These are phyloP conservation scores for Isoetes engelmannii DNA, from an alignment of 83 land plant species.

Conservation along the genomic window DNA sequence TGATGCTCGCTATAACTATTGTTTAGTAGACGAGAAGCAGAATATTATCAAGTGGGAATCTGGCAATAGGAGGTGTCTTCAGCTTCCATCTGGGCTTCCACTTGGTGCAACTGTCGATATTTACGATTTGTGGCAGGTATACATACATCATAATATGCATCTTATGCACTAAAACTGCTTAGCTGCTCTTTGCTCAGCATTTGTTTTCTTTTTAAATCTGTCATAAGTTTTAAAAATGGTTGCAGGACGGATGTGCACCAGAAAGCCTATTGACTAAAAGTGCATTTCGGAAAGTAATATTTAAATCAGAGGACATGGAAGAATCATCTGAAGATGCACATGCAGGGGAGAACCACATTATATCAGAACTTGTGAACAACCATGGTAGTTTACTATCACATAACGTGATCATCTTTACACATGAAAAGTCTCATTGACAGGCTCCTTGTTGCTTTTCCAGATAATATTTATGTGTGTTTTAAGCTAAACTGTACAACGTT, in stretches of 20 bases:
- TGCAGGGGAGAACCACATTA: slow-evolving; percentile 3
- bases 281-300: slow-evolving; percentile 79
- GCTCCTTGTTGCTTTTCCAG: background rate
- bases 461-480: background rate
- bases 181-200: background rate
- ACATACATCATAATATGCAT: background rate
- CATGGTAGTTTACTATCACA: background rate
- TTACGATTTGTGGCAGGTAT: slow-evolving; percentile 90
- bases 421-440: background rate
- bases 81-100: slow-evolving; percentile 39
- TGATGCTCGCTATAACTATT: slow-evolving; percentile 53
- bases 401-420: background rate
- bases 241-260: slow-evolving; percentile 48
- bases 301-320: slow-evolving; percentile 23
- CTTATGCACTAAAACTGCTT: background rate
- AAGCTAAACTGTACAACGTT: background rate
- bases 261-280: slow-evolving; percentile 58
- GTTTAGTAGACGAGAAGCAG: slow-evolving; percentile 63
- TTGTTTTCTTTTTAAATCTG: background rate
- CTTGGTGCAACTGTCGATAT: slow-evolving; percentile 56
- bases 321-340: background rate
- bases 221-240: background rate
- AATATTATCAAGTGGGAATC: slow-evolving; percentile 62
- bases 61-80: slow-evolving; percentile 47
- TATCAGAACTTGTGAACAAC: background rate